A percentile compares a stretch with the other conserved stretches of the same genome.
These are phyloP conservation scores for Fusarium sp. DNA, from an alignment of 2,329 filamentous ascomycete genomes.

Conservation along the genomic window DNA sequence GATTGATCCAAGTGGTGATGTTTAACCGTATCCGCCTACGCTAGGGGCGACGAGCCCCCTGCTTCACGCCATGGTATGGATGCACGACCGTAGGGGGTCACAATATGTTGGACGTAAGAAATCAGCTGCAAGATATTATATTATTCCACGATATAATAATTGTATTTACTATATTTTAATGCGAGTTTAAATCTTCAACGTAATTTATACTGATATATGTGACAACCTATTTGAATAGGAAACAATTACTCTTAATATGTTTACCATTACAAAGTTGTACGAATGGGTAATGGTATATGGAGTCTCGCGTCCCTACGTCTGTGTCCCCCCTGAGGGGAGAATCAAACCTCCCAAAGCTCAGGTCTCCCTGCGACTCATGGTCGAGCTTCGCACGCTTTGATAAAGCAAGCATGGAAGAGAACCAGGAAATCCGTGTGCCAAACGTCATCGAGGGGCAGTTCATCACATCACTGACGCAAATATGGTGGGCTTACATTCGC, in stretches of 20 bases:
- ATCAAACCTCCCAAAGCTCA: conserved; percentile 25
- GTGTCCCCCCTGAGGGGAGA: no score
- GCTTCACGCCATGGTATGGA: conserved; percentile 35
- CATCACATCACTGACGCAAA: conserved; percentile 22
- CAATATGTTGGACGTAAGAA: no score
- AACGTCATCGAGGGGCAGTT: conserved; percentile 49
- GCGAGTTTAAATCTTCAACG: no score
- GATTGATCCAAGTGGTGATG: conserved; percentile 38
- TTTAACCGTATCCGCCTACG: conserved; percentile 44
- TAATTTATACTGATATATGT: no score
- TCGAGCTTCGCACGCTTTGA: conserved; percentile 17
- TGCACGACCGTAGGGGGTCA: conserved; percentile 14
- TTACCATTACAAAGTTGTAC: no score
- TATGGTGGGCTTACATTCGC: conserved; percentile 27
- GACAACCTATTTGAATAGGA: no score
- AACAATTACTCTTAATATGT: no score
- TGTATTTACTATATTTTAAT: no score
- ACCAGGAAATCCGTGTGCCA: conserved; percentile 20
- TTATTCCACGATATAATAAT: no score
- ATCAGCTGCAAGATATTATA: no score
- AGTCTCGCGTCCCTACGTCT: no score
- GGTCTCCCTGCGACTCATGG: conserved; percentile 36
- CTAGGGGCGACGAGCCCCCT: conserved; percentile 39
- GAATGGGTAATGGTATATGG: no score
- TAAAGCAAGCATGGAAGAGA: conserved; percentile 24